phyloP scores from a whole-genome alignment of 164 flowering plant species.

The Akebia trifoliata region DNA sequence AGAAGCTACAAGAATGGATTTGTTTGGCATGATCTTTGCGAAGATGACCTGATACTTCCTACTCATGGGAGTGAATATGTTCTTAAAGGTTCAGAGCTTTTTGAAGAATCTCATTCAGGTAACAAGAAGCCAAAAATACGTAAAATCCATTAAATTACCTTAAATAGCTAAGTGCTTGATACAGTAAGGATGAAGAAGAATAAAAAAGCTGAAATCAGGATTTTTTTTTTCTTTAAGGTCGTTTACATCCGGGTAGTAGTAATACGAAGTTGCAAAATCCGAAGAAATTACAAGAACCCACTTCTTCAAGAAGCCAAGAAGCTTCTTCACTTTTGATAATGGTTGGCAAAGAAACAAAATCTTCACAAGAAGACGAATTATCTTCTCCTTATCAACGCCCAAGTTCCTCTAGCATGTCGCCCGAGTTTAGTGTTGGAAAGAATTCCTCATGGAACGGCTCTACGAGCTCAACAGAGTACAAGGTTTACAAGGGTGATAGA shows the following conservation, averaged over 20 bases:
- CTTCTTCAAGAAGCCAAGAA: conserved; percentile 58
- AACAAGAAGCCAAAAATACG: background rate
- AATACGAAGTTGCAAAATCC: conserved; percentile 34
- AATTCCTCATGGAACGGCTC: conserved; percentile 44
- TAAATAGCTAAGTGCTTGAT: background rate
- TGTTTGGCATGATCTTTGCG: conserved; percentile 94
- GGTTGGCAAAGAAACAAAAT: conserved; percentile 47
- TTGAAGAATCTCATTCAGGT: conserved; percentile 75
- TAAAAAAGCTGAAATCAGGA: background rate
- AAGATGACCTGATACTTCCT: conserved; percentile 82
- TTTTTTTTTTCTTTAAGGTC: conserved; percentile 29
- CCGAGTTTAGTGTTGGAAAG: conserved; percentile 46
- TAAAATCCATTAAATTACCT: background rate
- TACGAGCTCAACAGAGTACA: conserved; percentile 65
- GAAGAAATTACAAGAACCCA: conserved; percentile 54
- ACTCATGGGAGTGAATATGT: conserved; percentile 84
- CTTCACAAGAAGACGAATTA: conserved; percentile 57
- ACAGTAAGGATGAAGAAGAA: background rate
- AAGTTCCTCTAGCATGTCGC: conserved; percentile 52
- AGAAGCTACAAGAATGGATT: conserved; percentile 93
- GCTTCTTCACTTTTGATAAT: conserved; percentile 65
- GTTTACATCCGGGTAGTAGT: conserved; percentile 33
- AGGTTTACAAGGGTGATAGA: conserved; percentile 46
- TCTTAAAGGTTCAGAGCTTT: conserved; percentile 92
- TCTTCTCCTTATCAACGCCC: conserved; percentile 49